Evolutionary conservation across 495 filamentous ascomycete genomes (phyloP), one percentile per base, ranked within the genome.

Genomic region (Trichoderma orchidacearum): DNA sequence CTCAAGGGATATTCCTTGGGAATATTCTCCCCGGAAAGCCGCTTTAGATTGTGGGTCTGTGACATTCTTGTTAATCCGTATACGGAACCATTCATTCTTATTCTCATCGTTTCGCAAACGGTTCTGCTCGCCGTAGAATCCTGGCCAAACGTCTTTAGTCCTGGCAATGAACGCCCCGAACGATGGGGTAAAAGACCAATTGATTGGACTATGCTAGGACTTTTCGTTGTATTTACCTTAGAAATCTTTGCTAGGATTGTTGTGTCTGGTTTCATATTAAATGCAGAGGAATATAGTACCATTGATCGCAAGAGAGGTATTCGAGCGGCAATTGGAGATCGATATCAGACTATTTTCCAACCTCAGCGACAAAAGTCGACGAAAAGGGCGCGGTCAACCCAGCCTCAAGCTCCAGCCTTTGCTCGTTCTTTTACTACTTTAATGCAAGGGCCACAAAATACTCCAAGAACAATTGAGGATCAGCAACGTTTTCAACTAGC

Each of bases 171-270:
- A 12, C 70, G 75, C 12, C 70, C 69, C 6, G 54, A 62, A 1
- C 65, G 68, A 3, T 97, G 90, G 90, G 84, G 87, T 12, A 65
- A 62, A 23, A 71, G 73, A 9, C 76, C 73, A 28, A 86, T 92
- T 54, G 89, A 97, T 65, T 94, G 80, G 71, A 81, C 82, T 17
- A 76, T 97, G 13, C 78, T 96, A 53, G 83, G 67, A 2, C 82
- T 97, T 9, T 99, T 99, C 65, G 71, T 86, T 54, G 82, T 99
- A 58, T 99, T 96, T 65, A 95, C 93, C 5, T 66, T 94, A 17
- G 93, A 99, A 66, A 79, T 93, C 28, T 68, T 82, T 48, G 84
- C 86, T 54, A 83, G 88, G 58, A 83, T 88, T 34, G 83, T 97
- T 57, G 93, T 99, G 11, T 97, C 94, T 0, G 93, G 93, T 5